Evolutionary conservation across 768 basidiomycete genomes (phyloP).

Genomic region (Tephrocybe sp.): DNA sequence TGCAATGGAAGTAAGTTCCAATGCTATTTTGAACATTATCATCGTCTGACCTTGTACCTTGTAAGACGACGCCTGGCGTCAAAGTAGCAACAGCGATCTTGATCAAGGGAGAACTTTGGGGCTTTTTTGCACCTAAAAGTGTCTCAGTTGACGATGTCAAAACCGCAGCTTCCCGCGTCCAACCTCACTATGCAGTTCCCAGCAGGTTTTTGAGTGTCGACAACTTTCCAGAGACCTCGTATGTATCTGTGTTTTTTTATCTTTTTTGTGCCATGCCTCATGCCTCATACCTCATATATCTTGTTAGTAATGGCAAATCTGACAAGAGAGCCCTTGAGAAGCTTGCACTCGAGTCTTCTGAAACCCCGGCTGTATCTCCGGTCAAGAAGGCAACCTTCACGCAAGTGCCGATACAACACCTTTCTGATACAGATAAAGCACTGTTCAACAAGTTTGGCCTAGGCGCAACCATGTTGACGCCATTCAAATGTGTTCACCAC

Average conservation of each 20-base stretch:
- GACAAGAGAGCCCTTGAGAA: constrained; percentile 43
- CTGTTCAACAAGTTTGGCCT: constrained; percentile 48
- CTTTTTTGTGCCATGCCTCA: not conserved
- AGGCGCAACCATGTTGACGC: constrained; percentile 34
- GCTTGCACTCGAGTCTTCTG: constrained; percentile 27
- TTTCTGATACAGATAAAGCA: constrained; percentile 39
- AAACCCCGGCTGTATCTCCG: not conserved
- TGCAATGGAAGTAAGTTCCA: constrained; percentile 48
- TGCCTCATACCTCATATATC: not conserved
- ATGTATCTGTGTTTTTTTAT: too few species aligned
- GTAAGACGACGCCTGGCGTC: constrained; percentile 3
- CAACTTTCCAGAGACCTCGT: constrained; percentile 8
- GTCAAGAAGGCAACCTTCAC: constrained; percentile 10
- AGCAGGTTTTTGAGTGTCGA: constrained; percentile 6
- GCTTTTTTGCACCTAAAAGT: constrained; percentile 11
- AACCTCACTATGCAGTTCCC: constrained; percentile 14
- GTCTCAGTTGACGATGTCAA: constrained; percentile 11
- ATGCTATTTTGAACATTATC: too few species aligned
- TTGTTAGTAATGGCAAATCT: constrained; percentile 13
- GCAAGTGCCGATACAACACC: constrained; percentile 17
- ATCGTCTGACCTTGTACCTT: too few species aligned
- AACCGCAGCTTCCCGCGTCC: constrained; percentile 7
- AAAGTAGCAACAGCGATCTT: constrained; percentile 16
- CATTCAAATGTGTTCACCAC: constrained; percentile 53
- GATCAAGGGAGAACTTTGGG: constrained; percentile 16